Conservation (phyloP, 352 stramenopile species). For the Phytophthora tubulina region DNA sequence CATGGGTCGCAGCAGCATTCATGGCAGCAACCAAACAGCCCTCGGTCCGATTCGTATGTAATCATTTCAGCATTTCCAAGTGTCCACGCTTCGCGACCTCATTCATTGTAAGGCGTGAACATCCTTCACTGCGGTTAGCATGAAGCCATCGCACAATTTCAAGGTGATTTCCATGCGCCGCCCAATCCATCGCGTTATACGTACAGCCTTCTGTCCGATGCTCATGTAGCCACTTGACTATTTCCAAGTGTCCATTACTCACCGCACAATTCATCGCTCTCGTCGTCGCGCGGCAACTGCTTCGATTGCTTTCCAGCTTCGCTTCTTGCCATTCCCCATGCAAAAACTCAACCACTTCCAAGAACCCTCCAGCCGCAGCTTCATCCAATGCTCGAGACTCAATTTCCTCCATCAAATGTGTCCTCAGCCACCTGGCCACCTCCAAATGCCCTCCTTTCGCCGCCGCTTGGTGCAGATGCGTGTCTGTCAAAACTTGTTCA, state of each 20-base stretch:
- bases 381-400: constrained; percentile 33
- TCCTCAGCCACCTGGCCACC: constrained; percentile 38
- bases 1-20: constrained; percentile 41
- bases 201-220: constrained; percentile 41
- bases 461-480: constrained; percentile 36
- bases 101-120: constrained; percentile 44
- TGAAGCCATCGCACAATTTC: constrained; percentile 44
- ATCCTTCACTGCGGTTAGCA: constrained; percentile 40
- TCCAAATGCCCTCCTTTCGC: constrained; percentile 39
- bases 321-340: constrained; percentile 26
- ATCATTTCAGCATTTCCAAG: constrained; percentile 38
- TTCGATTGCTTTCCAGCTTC: constrained; percentile 28
- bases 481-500: constrained; percentile 1
- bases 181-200: constrained; percentile 49
- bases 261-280: constrained; percentile 41
- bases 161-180: constrained; percentile 35
- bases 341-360: constrained; percentile 42
- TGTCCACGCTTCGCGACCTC: constrained; percentile 42
- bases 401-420: constrained; percentile 26
- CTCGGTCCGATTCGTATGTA: constrained; percentile 40
- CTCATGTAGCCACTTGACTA: constrained; percentile 44
- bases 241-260: constrained; percentile 37
- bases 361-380: constrained; percentile 31
- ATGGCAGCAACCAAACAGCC: constrained; percentile 40
- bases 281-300: constrained; percentile 22